These are phyloP conservation scores for Pyrenophora graminea DNA, from an alignment of 2,329 filamentous ascomycete genomes.

Conservation along the genomic window DNA sequence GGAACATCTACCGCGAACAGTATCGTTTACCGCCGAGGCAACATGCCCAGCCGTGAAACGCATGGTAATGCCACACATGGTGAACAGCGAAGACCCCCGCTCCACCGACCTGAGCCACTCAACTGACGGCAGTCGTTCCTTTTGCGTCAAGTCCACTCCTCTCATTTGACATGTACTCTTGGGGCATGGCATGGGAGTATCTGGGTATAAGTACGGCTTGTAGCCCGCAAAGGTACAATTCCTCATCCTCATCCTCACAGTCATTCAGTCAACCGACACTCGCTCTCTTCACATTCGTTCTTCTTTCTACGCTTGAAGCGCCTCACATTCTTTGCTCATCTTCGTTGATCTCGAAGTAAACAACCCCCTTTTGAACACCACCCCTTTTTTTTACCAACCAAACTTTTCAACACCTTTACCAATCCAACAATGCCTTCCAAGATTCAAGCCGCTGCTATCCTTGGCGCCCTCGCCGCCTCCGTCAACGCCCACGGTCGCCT, in stretches of 20 bases:
- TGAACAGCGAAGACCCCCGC: constrained; percentile 5
- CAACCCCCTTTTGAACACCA: constrained; percentile 15
- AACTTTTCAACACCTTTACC: constrained; percentile 6
- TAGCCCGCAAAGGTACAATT: background rate
- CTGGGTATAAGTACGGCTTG: constrained; percentile 20
- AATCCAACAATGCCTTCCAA: constrained; percentile 35
- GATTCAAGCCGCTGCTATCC: constrained; percentile 36
- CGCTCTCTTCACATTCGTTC: constrained; percentile 27
- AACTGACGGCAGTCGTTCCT: constrained; percentile 11
- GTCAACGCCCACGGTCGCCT: constrained; percentile 54
- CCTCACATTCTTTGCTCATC: constrained; percentile 24
- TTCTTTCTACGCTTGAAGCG: constrained; percentile 34
- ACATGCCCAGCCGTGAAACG: constrained; percentile 15
- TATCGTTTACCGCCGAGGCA: constrained; percentile 9
- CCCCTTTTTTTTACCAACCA: constrained; percentile 6
- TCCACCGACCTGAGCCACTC: constrained; percentile 19
- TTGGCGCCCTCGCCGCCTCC: constrained; percentile 43
- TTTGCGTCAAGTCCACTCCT: constrained; percentile 11
- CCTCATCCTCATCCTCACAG: constrained; percentile 9
- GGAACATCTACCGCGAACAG: constrained; percentile 9
- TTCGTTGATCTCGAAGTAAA: constrained; percentile 34
- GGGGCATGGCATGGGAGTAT: constrained; percentile 3
- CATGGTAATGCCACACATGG: constrained; percentile 3
- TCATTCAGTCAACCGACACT: constrained; percentile 11
- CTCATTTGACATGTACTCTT: constrained; percentile 14